These are phyloP conservation scores for Hemileccinum rubropunctum DNA, from an alignment of 768 basidiomycete species.

Conservation along the genomic window DNA sequence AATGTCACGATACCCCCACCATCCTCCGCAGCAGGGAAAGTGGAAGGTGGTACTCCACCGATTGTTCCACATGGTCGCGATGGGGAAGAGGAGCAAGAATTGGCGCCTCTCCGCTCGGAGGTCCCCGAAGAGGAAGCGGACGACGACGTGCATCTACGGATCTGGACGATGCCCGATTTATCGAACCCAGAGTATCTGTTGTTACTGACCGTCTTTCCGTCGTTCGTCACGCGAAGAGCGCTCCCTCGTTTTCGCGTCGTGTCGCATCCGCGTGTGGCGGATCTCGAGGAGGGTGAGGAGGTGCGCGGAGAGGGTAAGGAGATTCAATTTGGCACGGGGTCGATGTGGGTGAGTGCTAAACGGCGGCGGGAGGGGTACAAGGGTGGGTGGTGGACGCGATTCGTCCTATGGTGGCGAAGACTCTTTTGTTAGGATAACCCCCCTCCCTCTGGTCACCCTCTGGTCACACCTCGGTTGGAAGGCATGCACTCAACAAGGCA, in stretches of 20 bases:
- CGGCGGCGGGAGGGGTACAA: slow-evolving; percentile 62
- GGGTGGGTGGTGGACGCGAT: slow-evolving; percentile 77
- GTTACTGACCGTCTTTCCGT: slow-evolving; percentile 72
- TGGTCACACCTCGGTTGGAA: background rate
- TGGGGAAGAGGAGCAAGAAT: slow-evolving; percentile 34
- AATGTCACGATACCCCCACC: slow-evolving; percentile 29
- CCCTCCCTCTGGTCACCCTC: background rate
- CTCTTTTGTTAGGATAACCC: slow-evolving; percentile 61
- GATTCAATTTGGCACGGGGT: slow-evolving; percentile 77
- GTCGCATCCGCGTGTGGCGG: slow-evolving; percentile 39
- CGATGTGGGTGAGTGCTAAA: slow-evolving; percentile 72
- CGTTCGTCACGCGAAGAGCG: slow-evolving; percentile 67
- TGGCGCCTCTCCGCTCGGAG: slow-evolving; percentile 34
- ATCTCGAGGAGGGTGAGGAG: slow-evolving; percentile 71
- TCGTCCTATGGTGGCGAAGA: slow-evolving; percentile 76
- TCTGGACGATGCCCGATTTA: slow-evolving; percentile 82
- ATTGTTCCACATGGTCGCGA: slow-evolving; percentile 30
- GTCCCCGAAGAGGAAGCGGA: slow-evolving; percentile 32
- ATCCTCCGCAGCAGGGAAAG: slow-evolving; percentile 33
- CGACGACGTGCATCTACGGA: slow-evolving; percentile 60
- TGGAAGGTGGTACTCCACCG: slow-evolving; percentile 41
- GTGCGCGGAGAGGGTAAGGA: slow-evolving; percentile 51
- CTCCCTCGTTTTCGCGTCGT: slow-evolving; percentile 66
- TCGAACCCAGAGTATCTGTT: slow-evolving; percentile 68
- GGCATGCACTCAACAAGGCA: slow-evolving; percentile 14